Evolutionary conservation across 495 filamentous ascomycete species (phyloP).

Genomic region (Penicillium waksmanii): DNA sequence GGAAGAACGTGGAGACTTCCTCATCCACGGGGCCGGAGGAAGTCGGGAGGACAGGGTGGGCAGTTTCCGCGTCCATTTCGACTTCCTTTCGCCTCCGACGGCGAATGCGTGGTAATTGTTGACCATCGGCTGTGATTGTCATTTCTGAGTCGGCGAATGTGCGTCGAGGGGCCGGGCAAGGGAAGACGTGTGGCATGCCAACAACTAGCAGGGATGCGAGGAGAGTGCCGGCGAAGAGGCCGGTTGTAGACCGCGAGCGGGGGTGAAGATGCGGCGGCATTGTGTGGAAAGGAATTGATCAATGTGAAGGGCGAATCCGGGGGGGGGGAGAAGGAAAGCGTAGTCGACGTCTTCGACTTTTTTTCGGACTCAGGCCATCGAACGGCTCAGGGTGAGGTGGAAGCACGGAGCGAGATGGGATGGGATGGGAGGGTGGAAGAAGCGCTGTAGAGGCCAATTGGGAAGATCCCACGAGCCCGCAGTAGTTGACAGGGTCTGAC

Average conservation of each 20-base stretch:
- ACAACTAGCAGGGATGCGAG: slow-evolving; percentile 90
- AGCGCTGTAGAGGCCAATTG: slow-evolving; percentile 19
- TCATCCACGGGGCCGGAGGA: slow-evolving; percentile 38
- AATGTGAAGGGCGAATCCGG: neutral
- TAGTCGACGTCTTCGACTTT: slow-evolving; percentile 21
- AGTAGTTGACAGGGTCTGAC: neutral
- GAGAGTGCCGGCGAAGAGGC: slow-evolving; percentile 94
- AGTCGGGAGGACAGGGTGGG: slow-evolving; percentile 20
- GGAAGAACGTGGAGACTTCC: slow-evolving; percentile 48
- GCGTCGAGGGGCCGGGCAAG: slow-evolving; percentile 83
- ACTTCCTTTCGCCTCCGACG: slow-evolving; percentile 38
- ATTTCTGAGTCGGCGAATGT: slow-evolving; percentile 72
- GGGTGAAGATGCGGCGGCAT: slow-evolving; percentile 96
- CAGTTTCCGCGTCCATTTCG: slow-evolving; percentile 31
- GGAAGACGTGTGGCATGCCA: slow-evolving; percentile 86
- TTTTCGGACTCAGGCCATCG: slow-evolving; percentile 28
- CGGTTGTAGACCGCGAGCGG: slow-evolving; percentile 84
- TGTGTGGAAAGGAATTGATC: slow-evolving; percentile 17
- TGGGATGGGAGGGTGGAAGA: neutral
- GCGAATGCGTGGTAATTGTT: slow-evolving; percentile 42
- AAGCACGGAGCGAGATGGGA: neutral
- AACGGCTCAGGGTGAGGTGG: slow-evolving; percentile 6
- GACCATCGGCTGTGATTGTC: slow-evolving; percentile 51
- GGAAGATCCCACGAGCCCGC: neutral
- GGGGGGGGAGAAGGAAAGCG: slow-evolving; percentile 7